Evolutionary conservation across 345 rosid species (phyloP).

Genomic region (Aquilaria yunnanensis): DNA sequence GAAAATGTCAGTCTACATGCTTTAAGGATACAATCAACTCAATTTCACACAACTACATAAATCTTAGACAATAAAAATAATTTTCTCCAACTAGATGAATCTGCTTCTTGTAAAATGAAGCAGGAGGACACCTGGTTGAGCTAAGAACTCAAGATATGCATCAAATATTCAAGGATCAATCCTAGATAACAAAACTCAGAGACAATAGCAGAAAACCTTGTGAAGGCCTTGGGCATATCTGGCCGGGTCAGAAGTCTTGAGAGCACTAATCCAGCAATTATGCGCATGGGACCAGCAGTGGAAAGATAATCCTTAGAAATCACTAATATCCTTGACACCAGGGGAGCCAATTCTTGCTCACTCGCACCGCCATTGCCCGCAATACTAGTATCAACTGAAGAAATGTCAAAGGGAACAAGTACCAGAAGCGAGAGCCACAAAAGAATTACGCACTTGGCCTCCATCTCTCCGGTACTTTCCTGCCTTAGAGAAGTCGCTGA

Average conservation of each 20-base stretch:
- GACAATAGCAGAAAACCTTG: conserved; percentile 34
- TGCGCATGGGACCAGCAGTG: conserved; percentile 91
- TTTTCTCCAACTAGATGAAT: too few species aligned
- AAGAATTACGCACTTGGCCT: conserved; percentile 78
- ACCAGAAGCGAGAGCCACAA: conserved; percentile 95
- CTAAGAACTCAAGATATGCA: too few species aligned
- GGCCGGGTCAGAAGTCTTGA: conserved; percentile 88
- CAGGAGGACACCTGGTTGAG: too few species aligned
- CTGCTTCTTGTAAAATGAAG: too few species aligned
- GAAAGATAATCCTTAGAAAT: conserved; percentile 87
- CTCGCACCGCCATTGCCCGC: conserved; percentile 29
- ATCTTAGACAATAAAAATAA: too few species aligned
- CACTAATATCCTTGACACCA: conserved; percentile 63
- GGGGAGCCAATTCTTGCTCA: conserved; percentile 55
- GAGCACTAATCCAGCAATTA: conserved; percentile 76
- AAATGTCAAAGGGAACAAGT: conserved; percentile 87
- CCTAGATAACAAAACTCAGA: not conserved
- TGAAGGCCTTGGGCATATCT: conserved; percentile 80
- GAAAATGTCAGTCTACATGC: too few species aligned
- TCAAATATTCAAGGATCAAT: too few species aligned
- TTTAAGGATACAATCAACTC: too few species aligned
- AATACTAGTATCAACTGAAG: conserved; percentile 80
- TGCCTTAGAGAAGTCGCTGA: conserved; percentile 65
- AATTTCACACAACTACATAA: too few species aligned
- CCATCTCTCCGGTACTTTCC: conserved; percentile 98